Base-by-base conservation (phyloP, 345 rosid species). In the Excoecaria agallocha region DNA sequence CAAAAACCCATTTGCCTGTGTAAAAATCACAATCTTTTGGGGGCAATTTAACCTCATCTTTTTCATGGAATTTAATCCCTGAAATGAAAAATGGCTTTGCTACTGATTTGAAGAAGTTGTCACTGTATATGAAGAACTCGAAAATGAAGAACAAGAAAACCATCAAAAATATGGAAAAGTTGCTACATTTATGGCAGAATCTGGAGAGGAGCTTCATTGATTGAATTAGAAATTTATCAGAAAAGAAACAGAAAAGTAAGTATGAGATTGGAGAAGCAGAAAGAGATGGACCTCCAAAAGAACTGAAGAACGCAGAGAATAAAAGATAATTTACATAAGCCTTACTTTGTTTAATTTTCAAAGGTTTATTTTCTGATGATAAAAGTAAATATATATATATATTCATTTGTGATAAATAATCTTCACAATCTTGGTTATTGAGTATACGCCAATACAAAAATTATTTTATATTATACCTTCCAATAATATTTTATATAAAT, bases 1-100 rank as follows among this genome's bases (percentile, higher is more conserved):
- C 82, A 30, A 75, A 54, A 49, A 75, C 76, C 82, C 82, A 75
- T 24, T 71, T 52, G 17, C 82, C 82, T 35, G 65, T 75, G 66
- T 52, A 79, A 17, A 79, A 3, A 70, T 80, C 79, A 37, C 77
- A 80, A 22, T 51, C 73, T 57, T 51, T 48, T 11, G 73, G 76
- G 0, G 73, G 77, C 69, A 76, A 66, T 12, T 62, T n/a, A 35
- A 61, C 74, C 8, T 59, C 38, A 6, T 78, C 39, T 22, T 55
- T 25, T 19, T 25, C 63, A 5, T 39, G 41, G 51, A 20, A 4
- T 19, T 20, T 64, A 69, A 15, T 54, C 45, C 24, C 22, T 15
- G 71, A 55, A 3, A 65, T 55, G 20, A 74, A 45, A 46, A 64
- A 63, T 39, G 67, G 17, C 45, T 50, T 49, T 15, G 71, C 63